These are phyloP conservation scores for Acanthamoeba royreba DNA, from an alignment of 208 protist species.

Conservation along the genomic window DNA sequence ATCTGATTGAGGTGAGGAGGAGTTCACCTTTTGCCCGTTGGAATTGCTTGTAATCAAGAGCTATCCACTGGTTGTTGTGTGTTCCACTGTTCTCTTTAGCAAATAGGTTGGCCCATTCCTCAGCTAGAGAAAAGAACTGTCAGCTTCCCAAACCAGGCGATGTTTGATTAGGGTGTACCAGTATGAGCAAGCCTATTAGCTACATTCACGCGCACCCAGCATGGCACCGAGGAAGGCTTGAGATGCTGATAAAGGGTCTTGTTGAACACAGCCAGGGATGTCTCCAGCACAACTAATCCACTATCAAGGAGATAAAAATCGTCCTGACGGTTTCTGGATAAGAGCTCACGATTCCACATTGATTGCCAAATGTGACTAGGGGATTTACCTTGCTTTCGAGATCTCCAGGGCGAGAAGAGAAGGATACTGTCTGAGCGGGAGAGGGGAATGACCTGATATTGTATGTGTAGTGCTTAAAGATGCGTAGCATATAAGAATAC, in stretches of 20 bases:
- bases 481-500: conserved; percentile 56
- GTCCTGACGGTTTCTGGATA: conserved; percentile 67
- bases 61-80: conserved; percentile 73
- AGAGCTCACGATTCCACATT: background rate
- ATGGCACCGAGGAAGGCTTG: conserved; percentile 81
- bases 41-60: conserved; percentile 66
- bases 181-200: conserved; percentile 38
- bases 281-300: conserved; percentile 82
- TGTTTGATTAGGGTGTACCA: no score
- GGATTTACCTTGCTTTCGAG: background rate
- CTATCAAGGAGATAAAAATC: conserved; percentile 88
- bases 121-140: no score
- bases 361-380: background rate
- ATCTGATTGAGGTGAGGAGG: no score
- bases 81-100: background rate
- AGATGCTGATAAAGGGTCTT: conserved; percentile 68
- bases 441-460: background rate
- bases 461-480: conserved; percentile 69
- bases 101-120: background rate
- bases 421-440: conserved; percentile 18
- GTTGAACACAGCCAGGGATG: conserved; percentile 73
- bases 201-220: conserved; percentile 51
- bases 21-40: background rate
- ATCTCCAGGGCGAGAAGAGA: conserved; percentile 53
- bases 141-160: no score